Evolutionary conservation across 2,329 filamentous ascomycete genomes (phyloP).

Genomic region (Biscogniauxia sp.): DNA sequence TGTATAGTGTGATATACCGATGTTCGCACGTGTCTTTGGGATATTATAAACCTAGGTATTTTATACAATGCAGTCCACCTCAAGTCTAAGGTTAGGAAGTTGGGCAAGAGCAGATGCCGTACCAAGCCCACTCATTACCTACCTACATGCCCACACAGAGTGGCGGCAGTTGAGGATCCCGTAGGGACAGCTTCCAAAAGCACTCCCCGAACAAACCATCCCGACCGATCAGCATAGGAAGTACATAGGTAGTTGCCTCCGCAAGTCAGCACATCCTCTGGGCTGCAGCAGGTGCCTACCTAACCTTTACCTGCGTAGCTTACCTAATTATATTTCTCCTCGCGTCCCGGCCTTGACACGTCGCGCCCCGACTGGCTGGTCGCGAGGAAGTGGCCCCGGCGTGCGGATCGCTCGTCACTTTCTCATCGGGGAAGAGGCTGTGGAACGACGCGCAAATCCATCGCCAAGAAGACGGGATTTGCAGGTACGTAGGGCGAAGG

Average conservation of each 20-base stretch:
- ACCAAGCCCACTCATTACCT: no score
- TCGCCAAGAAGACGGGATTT: background rate
- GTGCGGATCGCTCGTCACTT: background rate
- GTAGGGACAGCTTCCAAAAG: no score
- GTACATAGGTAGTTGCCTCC: background rate
- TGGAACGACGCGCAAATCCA: background rate
- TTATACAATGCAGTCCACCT: no score
- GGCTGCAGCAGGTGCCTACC: background rate
- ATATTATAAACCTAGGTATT: no score
- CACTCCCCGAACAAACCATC: no score
- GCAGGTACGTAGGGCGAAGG: background rate
- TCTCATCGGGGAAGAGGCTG: background rate
- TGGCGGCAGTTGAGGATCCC: no score
- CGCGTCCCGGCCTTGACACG: no score
- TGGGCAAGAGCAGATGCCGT: no score
- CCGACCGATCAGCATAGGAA: background rate
- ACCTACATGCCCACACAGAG: no score
- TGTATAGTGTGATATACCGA: no score
- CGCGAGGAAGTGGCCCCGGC: background rate
- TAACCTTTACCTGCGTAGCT: background rate
- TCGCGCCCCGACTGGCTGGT: background rate
- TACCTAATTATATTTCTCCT: background rate
- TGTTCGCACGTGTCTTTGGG: no score
- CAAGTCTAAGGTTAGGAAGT: no score
- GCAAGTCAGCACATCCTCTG: background rate